Percentiles rank a stretch among this genome's conserved stretches.
These are phyloP conservation scores for Theobroma cacao DNA, from an alignment of 345 rosid species.

Conservation along the genomic window DNA sequence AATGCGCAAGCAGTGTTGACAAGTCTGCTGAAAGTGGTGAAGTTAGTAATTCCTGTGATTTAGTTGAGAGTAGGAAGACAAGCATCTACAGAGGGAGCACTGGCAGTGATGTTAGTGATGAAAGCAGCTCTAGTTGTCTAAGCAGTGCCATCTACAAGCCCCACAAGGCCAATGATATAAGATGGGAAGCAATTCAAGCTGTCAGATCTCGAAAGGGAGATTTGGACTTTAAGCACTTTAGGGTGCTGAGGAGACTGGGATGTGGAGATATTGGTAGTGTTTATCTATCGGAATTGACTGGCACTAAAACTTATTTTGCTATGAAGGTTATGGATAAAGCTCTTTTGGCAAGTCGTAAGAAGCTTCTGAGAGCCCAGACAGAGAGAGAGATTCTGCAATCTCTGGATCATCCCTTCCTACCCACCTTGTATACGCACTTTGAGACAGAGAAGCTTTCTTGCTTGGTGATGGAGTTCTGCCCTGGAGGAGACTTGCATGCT, in stretches of 20 bases:
- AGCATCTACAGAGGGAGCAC: conserved; percentile 77
- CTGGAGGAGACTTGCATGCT: conserved; percentile 90
- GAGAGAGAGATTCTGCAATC: conserved; percentile 86
- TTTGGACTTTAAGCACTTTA: conserved; percentile 62
- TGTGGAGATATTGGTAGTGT: conserved; percentile 91
- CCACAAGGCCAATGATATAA: conserved; percentile 74
- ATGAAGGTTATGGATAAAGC: conserved; percentile 86
- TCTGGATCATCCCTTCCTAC: conserved; percentile 89
- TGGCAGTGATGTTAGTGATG: conserved; percentile 86
- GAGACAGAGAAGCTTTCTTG: conserved; percentile 79
- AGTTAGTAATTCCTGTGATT: conserved; percentile 38
- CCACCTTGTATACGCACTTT: conserved; percentile 79
- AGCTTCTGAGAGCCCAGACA: conserved; percentile 85
- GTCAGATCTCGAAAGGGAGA: conserved; percentile 46
- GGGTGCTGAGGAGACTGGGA: conserved; percentile 54
- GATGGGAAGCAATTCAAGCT: conserved; percentile 90
- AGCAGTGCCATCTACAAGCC: conserved; percentile 70
- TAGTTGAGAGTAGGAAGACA: conserved; percentile 58
- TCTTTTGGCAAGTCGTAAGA: conserved; percentile 69
- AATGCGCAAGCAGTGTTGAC: conserved; percentile 50
- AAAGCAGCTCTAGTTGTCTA: conserved; percentile 79
- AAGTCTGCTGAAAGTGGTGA: conserved; percentile 40
- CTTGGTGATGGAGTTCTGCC: conserved; percentile 97
- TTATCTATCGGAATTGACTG: conserved; percentile 72
- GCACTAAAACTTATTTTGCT: conserved; percentile 69